Conservation (phyloP, 148 eudicot species). For the Camellia lanceoleosa region DNA sequence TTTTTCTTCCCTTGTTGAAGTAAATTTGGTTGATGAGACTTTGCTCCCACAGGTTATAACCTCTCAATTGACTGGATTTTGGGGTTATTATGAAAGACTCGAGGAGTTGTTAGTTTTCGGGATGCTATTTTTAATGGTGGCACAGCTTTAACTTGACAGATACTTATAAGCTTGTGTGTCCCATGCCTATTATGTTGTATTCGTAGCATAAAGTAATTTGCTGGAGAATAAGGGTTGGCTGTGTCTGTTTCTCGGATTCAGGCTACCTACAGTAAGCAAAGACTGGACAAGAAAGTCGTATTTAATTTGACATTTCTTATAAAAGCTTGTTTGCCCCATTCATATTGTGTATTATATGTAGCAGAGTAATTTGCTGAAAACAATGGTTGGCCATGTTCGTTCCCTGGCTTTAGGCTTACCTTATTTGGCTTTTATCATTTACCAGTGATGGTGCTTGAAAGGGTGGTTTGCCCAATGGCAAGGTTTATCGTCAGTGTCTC, state of each 20-base stretch:
- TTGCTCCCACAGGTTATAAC: neutral
- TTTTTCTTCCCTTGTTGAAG: neutral
- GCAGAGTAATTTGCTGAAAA: too few species aligned
- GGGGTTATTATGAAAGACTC: neutral
- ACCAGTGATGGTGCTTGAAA: too few species aligned
- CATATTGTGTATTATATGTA: too few species aligned
- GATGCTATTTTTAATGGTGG: neutral
- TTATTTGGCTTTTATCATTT: too few species aligned
- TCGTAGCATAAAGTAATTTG: neutral
- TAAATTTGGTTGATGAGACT: neutral
- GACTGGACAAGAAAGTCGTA: too few species aligned
- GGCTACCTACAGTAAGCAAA: neutral
- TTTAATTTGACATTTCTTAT: too few species aligned
- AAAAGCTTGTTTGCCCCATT: too few species aligned
- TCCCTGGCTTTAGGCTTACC: too few species aligned
- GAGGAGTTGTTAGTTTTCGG: neutral
- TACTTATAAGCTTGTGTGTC: conserved; percentile 1
- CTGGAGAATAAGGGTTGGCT: neutral
- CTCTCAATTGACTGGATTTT: neutral
- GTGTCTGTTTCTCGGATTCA: neutral
- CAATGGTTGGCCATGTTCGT: too few species aligned
- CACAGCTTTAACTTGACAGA: neutral
- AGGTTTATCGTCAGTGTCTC: too few species aligned
- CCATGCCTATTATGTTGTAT: neutral
- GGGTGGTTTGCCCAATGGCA: too few species aligned